Evolutionary conservation across 768 basidiomycete species (phyloP).

Genomic region (Cystobasidiopsis lactophilus): DNA sequence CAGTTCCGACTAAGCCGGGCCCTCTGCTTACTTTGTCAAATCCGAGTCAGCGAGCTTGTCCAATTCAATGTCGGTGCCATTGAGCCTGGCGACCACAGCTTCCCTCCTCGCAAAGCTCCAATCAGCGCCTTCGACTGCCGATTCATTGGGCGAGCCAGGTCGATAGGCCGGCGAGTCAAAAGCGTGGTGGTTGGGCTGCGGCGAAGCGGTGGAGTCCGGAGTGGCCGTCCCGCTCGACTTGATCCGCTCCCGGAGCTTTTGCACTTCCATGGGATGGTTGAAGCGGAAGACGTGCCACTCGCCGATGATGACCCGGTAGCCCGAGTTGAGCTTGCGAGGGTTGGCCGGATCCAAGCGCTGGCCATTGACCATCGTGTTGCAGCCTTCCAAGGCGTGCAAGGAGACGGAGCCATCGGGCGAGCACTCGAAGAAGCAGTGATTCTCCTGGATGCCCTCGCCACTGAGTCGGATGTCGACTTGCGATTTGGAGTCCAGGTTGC

Average conservation of each 20-base stretch:
- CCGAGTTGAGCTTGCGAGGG: slow-evolving; percentile 72
- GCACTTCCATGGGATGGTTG: slow-evolving; percentile 80
- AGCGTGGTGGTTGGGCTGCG: slow-evolving; percentile 38
- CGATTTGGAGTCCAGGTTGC: slow-evolving; percentile 61
- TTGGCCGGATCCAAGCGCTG: slow-evolving; percentile 57
- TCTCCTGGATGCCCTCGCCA: slow-evolving; percentile 71
- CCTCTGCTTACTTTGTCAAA: slow-evolving; percentile 27
- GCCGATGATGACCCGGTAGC: slow-evolving; percentile 89
- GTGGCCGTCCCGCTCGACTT: background rate
- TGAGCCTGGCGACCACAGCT: slow-evolving; percentile 60
- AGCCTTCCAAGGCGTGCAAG: slow-evolving; percentile 53
- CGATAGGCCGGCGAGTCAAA: slow-evolving; percentile 31
- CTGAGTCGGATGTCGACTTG: slow-evolving; percentile 74
- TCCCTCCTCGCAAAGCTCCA: slow-evolving; percentile 96
- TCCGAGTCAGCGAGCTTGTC: slow-evolving; percentile 89
- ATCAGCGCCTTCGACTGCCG: slow-evolving; percentile 54
- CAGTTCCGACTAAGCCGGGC: background rate
- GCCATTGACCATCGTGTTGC: slow-evolving; percentile 83
- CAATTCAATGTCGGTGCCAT: slow-evolving; percentile 63
- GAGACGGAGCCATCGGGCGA: slow-evolving; percentile 46
- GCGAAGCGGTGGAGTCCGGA: background rate
- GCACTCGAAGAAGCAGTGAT: slow-evolving; percentile 84
- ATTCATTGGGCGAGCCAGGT: slow-evolving; percentile 52
- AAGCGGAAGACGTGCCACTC: slow-evolving; percentile 96
- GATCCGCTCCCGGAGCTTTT: slow-evolving; percentile 56